Evolutionary conservation across 345 rosid genomes (phyloP).

Genomic region (Balakata baccata): DNA sequence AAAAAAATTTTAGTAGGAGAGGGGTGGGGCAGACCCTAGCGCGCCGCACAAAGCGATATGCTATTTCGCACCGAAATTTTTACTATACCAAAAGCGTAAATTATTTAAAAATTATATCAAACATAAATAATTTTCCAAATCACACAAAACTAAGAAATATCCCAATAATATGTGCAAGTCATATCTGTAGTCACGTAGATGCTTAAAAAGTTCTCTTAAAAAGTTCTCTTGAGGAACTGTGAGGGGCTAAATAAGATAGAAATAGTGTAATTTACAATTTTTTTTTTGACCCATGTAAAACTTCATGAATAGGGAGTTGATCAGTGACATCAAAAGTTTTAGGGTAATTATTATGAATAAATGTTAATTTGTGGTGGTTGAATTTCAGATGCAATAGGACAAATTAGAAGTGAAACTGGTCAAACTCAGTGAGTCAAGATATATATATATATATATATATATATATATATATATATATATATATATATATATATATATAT

Average conservation of each 20-base stretch:
- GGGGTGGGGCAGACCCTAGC: no score
- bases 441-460: no score
- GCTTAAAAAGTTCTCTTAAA: neutral
- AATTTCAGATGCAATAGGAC: neutral
- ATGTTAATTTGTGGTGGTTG: constrained; percentile 12
- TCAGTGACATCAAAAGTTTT: neutral
- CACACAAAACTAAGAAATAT: no score
- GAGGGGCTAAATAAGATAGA: neutral
- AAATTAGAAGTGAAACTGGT: neutral
- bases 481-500: no score
- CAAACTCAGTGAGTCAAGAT: constrained; percentile 1
- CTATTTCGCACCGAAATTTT: no score
- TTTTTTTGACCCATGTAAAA: neutral
- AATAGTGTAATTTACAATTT: neutral
- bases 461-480: no score
- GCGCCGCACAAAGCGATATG: no score
- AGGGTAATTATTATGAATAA: neutral
- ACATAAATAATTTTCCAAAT: no score
- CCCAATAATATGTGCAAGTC: no score
- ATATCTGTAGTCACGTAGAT: neutral
- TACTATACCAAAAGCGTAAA: no score
- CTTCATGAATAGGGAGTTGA: neutral
- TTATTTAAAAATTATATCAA: no score
- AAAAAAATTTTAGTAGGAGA: no score
- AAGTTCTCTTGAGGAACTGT: neutral